phyloP scores from a whole-genome alignment of 441 rosid genomes.

The Arabidopsis lyrata region DNA sequence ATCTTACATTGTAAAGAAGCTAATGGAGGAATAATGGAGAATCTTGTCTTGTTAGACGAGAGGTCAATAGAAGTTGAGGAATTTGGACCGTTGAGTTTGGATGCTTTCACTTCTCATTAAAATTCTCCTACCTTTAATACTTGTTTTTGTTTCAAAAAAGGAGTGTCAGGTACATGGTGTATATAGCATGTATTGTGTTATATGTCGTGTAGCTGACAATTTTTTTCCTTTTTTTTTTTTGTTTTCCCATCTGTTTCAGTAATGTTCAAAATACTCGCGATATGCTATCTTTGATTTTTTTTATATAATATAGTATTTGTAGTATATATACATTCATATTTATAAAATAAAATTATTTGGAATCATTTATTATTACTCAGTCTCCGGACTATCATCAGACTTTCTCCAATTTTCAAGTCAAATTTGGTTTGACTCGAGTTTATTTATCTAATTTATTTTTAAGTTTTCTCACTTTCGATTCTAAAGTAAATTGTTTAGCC shows the following conservation, averaged over 20 bases:
- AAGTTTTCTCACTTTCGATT: background rate
- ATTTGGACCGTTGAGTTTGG: slow-evolving; percentile 26
- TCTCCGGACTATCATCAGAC: too few relatives aligned
- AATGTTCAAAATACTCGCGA: background rate
- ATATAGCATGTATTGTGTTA: too few relatives aligned
- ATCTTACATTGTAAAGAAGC: background rate
- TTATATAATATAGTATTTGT: background rate
- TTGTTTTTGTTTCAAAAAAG: background rate
- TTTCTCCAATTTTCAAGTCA: too few relatives aligned
- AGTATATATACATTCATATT: background rate
- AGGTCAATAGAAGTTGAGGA: slow-evolving; percentile 4
- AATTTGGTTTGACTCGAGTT: too few relatives aligned
- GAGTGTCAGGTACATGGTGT: too few relatives aligned
- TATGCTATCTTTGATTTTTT: background rate
- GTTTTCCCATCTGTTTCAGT: background rate
- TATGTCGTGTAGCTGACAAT: too few relatives aligned
- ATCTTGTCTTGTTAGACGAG: slow-evolving; percentile 5
- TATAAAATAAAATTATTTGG: too few relatives aligned
- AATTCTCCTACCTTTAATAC: background rate
- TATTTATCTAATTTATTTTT: too few relatives aligned
- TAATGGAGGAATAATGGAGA: background rate
- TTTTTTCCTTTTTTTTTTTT: background rate
- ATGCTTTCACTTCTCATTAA: background rate
- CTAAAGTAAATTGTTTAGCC: background rate
- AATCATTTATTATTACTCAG: too few relatives aligned